These are phyloP conservation scores for Glomus cerebriforme DNA, from an alignment of 192 early-diverging fungal genomes.

Conservation along the genomic window DNA sequence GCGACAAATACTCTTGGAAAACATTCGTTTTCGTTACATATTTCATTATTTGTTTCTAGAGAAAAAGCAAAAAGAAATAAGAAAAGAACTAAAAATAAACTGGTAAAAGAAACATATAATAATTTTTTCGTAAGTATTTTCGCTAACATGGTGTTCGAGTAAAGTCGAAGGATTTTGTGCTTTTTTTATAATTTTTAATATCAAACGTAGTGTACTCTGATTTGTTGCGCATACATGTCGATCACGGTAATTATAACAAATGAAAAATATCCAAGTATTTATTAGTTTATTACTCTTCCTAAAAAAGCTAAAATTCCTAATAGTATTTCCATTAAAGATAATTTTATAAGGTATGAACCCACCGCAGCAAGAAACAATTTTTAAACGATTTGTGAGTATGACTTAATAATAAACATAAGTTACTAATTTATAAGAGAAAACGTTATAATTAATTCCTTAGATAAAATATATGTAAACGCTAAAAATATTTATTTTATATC, in stretches of 20 bases:
- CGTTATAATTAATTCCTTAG: too few relatives aligned
- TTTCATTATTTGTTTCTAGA: neutral
- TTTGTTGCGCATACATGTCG: neutral
- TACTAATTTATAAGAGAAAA: too few relatives aligned
- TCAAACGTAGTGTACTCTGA: neutral
- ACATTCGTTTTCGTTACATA: slow-evolving; percentile 43
- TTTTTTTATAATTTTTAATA: neutral
- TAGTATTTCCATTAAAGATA: too few relatives aligned
- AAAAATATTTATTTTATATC: neutral
- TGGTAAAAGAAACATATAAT: neutral
- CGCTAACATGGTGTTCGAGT: too few relatives aligned
- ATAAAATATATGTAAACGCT: too few relatives aligned
- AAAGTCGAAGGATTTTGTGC: too few relatives aligned
- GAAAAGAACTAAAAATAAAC: neutral
- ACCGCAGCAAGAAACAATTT: too few relatives aligned
- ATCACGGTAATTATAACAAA: neutral
- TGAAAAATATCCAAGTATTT: neutral
- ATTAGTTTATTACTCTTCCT: too few relatives aligned
- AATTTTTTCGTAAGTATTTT: neutral
- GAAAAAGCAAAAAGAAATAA: neutral
- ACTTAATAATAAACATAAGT: too few relatives aligned
- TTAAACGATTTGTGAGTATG: too few relatives aligned
- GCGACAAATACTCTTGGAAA: slow-evolving; percentile 61
- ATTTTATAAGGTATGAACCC: too few relatives aligned
- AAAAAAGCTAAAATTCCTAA: too few relatives aligned